Evolutionary conservation across 495 filamentous ascomycete species (phyloP), one percentile per base, ranked within the genome.

Genomic region (Tirmania nivea): DNA sequence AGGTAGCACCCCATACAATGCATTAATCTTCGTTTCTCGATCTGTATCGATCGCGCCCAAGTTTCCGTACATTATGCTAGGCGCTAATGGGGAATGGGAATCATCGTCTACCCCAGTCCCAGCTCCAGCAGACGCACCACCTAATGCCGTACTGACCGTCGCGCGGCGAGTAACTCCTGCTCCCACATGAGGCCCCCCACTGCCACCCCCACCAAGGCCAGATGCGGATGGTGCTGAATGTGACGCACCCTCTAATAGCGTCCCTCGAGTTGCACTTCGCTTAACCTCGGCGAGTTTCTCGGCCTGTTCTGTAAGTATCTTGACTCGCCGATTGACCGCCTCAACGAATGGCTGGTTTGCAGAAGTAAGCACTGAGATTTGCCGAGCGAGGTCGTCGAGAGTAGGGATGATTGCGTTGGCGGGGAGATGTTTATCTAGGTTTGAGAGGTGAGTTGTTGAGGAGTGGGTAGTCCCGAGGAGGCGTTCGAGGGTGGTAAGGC

Each of bases 1-100:
- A 7, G 85, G 79, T 6, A 99, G 73, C 14, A 84, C 84, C 1
- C 81, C 80, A 66, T 94, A 96, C 3, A 99, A 75, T 2, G 88
- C 87, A 60, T 93, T 89, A 64, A 96, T 82, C 65, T 93, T 94
- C 42, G 85, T 75, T 16, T 75, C 74, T 58, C 84, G 77, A 60
- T 92, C 85, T 35, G 77, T 73, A 53, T 71, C 67, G 52, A 69
- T 3, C 14, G 39, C 9, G 1, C 2, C 3, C 2, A 45, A 14
- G 39, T 8, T 45, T 8, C 14, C 39, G 39, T 14, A 8, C 14
- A 4, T 19, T 14, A 8, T 8, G 39, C 3, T 19, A 19, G 4
- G 39, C 4, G 25, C 7, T 31, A 31, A 31, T 31, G 25, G 25
- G 25, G 25, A 3, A 31, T 31, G 1, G 25, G 25, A 5, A 31